A percentile compares a stretch with the other conserved stretches of the same genome.
Conservation (phyloP, 768 basidiomycete species). For the Candolleomyces eurysporus region DNA sequence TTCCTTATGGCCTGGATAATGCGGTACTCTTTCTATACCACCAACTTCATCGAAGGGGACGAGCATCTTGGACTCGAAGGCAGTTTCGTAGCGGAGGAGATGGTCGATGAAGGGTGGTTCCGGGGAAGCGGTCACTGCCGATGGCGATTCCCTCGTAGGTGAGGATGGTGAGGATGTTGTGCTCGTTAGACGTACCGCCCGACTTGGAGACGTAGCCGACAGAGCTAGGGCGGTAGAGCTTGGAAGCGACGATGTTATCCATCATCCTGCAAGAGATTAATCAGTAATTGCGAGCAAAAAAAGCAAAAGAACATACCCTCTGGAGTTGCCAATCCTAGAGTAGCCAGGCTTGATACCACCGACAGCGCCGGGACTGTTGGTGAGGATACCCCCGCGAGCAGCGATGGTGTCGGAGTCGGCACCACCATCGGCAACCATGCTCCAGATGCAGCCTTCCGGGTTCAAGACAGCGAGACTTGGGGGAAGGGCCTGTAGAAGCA, state of each 20-base stretch:
- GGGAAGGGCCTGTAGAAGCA: constrained; percentile 93
- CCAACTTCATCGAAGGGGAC: constrained; percentile 98
- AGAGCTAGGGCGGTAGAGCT: constrained; percentile 95
- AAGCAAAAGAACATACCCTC: constrained; percentile 58
- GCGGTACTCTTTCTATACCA: constrained; percentile 95
- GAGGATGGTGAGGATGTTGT: constrained; percentile 95
- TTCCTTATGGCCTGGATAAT: constrained; percentile 96
- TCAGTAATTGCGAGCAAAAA: background rate
- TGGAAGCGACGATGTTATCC: constrained; percentile 99
- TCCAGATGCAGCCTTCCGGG: constrained; percentile 94
- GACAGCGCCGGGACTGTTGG: constrained; percentile 89
- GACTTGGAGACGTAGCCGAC: constrained; percentile 99
- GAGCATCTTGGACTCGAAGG: constrained; percentile 98
- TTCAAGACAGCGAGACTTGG: constrained; percentile 98
- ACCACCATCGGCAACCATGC: constrained; percentile 99
- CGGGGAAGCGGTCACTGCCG: constrained; percentile 95
- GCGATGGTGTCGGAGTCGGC: constrained; percentile 75
- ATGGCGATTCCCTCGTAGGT: constrained; percentile 99
- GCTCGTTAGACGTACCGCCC: constrained; percentile 99
- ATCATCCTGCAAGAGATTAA: constrained; percentile 68
- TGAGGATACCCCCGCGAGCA: constrained; percentile 79
- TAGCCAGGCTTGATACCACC: constrained; percentile 99
- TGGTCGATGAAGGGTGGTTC: constrained; percentile 99
- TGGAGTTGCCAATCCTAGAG: constrained; percentile 98
- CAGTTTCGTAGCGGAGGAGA: constrained; percentile 94